Percentiles rank a stretch among this genome's conserved stretches.
Conservation (phyloP, 2,329 filamentous ascomycete species). For the Dactylellina sp. region DNA sequence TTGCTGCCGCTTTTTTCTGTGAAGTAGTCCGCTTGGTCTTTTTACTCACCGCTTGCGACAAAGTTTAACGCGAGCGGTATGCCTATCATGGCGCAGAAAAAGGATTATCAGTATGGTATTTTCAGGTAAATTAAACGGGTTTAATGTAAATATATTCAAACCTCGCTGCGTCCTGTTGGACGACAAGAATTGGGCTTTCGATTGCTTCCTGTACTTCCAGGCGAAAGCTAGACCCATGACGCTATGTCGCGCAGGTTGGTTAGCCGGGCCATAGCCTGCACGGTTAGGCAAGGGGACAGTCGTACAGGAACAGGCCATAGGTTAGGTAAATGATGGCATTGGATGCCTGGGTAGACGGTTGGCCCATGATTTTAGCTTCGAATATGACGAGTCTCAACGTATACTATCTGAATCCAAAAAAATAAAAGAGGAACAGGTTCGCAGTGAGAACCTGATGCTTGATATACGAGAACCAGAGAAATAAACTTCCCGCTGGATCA, state of each 20-base stretch:
- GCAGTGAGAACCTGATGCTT: neutral
- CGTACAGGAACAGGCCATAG: conserved; percentile 80
- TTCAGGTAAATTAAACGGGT: too few species aligned
- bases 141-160: conserved; percentile 67
- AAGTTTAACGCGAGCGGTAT: conserved; percentile 87
- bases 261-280: conserved; percentile 6
- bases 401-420: too few species aligned
- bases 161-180: conserved; percentile 86
- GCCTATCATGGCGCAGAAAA: conserved; percentile 67
- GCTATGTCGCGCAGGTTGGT: conserved; percentile 64
- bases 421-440: neutral
- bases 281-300: neutral
- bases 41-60: conserved; percentile 88
- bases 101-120: too few species aligned
- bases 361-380: conserved; percentile 70
- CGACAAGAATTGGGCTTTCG: conserved; percentile 77
- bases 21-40: conserved; percentile 62
- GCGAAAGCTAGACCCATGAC: conserved; percentile 72
- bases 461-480: conserved; percentile 18
- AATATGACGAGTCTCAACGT: too few species aligned
- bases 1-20: conserved; percentile 65
- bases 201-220: conserved; percentile 71
- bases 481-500: conserved; percentile 27
- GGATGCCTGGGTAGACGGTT: conserved; percentile 79
- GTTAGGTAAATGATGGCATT: conserved; percentile 86